Evolutionary conservation across 2,329 filamentous ascomycete genomes (phyloP).

Genomic region (Westerdykella aurantiaca): DNA sequence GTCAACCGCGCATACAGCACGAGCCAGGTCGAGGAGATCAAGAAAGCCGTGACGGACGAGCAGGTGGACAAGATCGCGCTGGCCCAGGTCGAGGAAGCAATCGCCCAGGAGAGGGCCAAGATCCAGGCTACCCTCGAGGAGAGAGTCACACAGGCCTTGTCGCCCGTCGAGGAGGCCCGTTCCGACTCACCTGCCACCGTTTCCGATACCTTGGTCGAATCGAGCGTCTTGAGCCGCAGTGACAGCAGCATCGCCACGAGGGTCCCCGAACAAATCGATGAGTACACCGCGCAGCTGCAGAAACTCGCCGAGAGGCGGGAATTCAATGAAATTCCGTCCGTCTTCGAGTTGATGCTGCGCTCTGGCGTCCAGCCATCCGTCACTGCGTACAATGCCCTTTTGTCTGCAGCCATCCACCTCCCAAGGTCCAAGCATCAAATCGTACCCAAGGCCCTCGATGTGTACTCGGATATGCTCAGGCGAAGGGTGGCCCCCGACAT

Average conservation of each 20-base stretch:
- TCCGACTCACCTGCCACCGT: slow-evolving; percentile 29
- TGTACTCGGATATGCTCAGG: slow-evolving; percentile 93
- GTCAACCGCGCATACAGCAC: slow-evolving; percentile 49
- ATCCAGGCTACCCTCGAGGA: slow-evolving; percentile 48
- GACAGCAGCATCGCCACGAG: slow-evolving; percentile 54
- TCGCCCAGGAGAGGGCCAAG: slow-evolving; percentile 70
- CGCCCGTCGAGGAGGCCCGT: slow-evolving; percentile 23
- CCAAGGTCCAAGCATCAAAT: slow-evolving; percentile 74
- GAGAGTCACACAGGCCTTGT: slow-evolving; percentile 28
- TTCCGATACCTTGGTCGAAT: slow-evolving; percentile 24
- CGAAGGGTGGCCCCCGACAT: slow-evolving; percentile 76
- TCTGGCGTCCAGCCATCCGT: slow-evolving; percentile 76
- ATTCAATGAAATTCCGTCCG: slow-evolving; percentile 80
- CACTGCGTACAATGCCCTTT: slow-evolving; percentile 83
- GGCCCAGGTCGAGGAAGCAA: slow-evolving; percentile 77
- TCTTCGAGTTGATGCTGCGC: slow-evolving; percentile 85
- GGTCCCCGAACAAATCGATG: slow-evolving; percentile 55
- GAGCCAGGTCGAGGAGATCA: slow-evolving; percentile 56
- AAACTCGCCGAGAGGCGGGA: slow-evolving; percentile 65
- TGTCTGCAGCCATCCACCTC: slow-evolving; percentile 77
- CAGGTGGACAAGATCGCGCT: slow-evolving; percentile 52
- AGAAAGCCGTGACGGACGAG: slow-evolving; percentile 48
- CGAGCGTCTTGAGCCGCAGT: slow-evolving; percentile 22
- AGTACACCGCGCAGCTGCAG: slow-evolving; percentile 72
- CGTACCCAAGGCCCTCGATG: slow-evolving; percentile 84